A percentile compares a stretch with the other conserved stretches of the same genome.
Conservation (phyloP, 2,329 filamentous ascomycete genomes). For the Albifimbria verrucaria region DNA sequence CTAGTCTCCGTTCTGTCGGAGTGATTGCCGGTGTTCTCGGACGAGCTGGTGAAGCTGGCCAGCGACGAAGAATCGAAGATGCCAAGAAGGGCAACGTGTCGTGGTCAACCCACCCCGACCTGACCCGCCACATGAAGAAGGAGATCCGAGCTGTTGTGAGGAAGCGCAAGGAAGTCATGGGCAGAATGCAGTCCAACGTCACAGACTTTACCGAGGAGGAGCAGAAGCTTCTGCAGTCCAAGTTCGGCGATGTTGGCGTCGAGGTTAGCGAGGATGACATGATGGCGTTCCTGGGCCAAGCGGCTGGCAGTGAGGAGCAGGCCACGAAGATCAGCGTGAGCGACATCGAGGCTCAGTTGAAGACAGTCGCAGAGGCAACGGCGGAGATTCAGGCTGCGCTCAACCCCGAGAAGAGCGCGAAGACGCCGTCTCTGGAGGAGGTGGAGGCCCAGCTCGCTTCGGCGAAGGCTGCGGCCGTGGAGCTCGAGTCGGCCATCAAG, state of each 20-base stretch:
- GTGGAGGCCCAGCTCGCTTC: constrained; percentile 8
- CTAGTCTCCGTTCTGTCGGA: constrained; percentile 73
- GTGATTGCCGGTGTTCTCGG: constrained; percentile 85
- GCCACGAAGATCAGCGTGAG: constrained; percentile 7
- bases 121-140: constrained; percentile 35
- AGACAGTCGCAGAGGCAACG: constrained; percentile 8
- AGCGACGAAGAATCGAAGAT: constrained; percentile 60
- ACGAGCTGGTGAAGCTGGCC: constrained; percentile 76
- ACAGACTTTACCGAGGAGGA: constrained; percentile 36
- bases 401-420: constrained; percentile 9
- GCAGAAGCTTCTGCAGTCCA: constrained; percentile 26
- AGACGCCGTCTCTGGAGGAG: background rate
- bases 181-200: constrained; percentile 29
- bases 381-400: constrained; percentile 19
- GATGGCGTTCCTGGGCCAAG: constrained; percentile 26
- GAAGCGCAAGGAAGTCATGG: constrained; percentile 33
- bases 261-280: constrained; percentile 33
- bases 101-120: constrained; percentile 51
- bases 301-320: constrained; percentile 7
- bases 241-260: constrained; percentile 20
- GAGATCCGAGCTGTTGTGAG: constrained; percentile 24
- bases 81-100: constrained; percentile 61
- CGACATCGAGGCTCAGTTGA: constrained; percentile 15
- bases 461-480: constrained; percentile 12
- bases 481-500: constrained; percentile 18